Percentiles rank a stretch among this genome's conserved stretches.
Conservation (phyloP, 208 protist species). For the Herpetomonas tarakana region DNA sequence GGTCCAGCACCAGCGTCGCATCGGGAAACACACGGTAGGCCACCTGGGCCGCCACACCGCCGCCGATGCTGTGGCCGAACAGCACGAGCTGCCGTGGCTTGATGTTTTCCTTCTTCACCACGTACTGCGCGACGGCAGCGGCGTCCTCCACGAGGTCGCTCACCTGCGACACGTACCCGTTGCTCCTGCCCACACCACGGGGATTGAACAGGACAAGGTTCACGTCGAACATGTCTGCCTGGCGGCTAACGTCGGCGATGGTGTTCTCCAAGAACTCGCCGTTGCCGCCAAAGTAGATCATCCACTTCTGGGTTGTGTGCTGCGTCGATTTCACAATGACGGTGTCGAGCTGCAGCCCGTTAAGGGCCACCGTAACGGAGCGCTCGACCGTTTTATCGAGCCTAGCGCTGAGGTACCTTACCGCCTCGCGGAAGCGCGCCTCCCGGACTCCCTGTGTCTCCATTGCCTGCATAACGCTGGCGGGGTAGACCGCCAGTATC, state of each 20-base stretch:
- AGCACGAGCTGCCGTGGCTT: constrained; percentile 39
- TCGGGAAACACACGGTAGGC: constrained; percentile 23
- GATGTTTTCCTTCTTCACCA: constrained; percentile 34
- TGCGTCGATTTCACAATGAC: constrained; percentile 26
- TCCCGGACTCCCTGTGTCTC: constrained; percentile 37
- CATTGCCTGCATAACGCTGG: constrained; percentile 33
- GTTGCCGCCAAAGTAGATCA: constrained; percentile 83
- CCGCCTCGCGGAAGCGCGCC: constrained; percentile 12
- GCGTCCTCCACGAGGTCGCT: constrained; percentile 66
- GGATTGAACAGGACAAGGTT: constrained; percentile 81
- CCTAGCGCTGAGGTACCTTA: constrained; percentile 13
- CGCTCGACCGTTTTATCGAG: constrained; percentile 18
- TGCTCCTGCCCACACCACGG: constrained; percentile 70
- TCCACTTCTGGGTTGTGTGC: constrained; percentile 40
- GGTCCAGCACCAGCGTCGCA: constrained; percentile 59
- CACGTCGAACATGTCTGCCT: constrained; percentile 37
- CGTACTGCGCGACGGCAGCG: constrained; percentile 31
- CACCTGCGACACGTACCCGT: constrained; percentile 39
- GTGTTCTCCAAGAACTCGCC: constrained; percentile 70
- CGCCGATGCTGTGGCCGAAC: constrained; percentile 84
- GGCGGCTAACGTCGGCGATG: constrained; percentile 20
- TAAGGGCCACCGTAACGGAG: constrained; percentile 15
- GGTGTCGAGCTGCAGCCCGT: constrained; percentile 42
- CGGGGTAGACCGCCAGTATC: constrained; percentile 59
- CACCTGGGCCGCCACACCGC: constrained; percentile 52